Evolutionary conservation across 352 stramenopile species (phyloP).

Genomic region (Pelagophyceae sp.): DNA sequence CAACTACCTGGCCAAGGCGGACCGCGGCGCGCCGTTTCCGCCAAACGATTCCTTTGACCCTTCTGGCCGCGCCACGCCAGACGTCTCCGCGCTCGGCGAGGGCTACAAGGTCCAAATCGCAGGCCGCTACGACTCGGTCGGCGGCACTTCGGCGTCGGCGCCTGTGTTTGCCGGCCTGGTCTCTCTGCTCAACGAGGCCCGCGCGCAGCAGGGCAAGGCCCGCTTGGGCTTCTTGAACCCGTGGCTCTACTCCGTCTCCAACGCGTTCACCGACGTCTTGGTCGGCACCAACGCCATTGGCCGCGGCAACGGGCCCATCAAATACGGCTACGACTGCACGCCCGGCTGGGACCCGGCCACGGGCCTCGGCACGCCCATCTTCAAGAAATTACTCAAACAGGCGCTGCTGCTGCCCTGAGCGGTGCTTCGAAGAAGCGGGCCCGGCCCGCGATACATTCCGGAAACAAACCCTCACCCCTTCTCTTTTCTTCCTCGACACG

Average conservation of each 20-base stretch:
- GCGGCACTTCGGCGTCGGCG: conserved; percentile 66
- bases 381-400: not conserved
- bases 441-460: too few species aligned
- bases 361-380: conserved; percentile 69
- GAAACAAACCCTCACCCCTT: too few species aligned
- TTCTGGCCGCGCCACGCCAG: conserved; percentile 69
- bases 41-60: conserved; percentile 59
- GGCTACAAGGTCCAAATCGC: conserved; percentile 29
- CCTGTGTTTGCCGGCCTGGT: conserved; percentile 71
- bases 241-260: conserved; percentile 40
- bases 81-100: conserved; percentile 65
- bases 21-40: conserved; percentile 25
- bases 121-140: conserved; percentile 19
- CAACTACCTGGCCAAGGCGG: conserved; percentile 55
- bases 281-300: conserved; percentile 59
- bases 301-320: not conserved
- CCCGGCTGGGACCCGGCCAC: conserved; percentile 74
- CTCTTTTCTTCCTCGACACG: too few species aligned
- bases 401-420: not conserved
- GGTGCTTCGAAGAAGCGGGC: too few species aligned
- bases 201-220: conserved; percentile 49
- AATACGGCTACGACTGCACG: conserved; percentile 64
- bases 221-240: conserved; percentile 77
- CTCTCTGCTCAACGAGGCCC: conserved; percentile 69
- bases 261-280: conserved; percentile 52